phyloP scores from a whole-genome alignment of 305 asterid genomes.

The Salvia sclarea region DNA sequence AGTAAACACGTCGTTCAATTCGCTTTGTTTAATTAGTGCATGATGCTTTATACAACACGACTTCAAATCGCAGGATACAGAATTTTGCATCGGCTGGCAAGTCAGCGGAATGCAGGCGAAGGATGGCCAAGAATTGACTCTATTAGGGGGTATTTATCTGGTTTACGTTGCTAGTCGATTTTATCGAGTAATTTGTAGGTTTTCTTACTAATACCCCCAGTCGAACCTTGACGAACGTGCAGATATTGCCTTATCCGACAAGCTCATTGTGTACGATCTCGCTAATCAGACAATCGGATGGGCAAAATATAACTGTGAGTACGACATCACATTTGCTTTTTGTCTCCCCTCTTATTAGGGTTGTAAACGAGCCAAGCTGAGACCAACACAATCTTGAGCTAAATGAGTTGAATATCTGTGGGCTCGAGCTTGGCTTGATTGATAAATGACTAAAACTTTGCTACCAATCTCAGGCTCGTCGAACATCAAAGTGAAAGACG shows the following conservation, averaged over 20 bases:
- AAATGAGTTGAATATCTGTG: too few species aligned
- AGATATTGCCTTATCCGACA: constrained; percentile 55
- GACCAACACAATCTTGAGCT: too few species aligned
- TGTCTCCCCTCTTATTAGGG: background rate
- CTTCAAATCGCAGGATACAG: constrained; percentile 46
- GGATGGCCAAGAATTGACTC: constrained; percentile 64
- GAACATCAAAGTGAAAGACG: constrained; percentile 65
- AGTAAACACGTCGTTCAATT: too few species aligned
- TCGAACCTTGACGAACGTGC: constrained; percentile 26
- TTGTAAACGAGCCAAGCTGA: too few species aligned
- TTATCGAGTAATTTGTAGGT: background rate
- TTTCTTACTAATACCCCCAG: background rate
- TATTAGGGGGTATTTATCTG: constrained; percentile 59
- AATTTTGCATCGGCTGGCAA: constrained; percentile 88
- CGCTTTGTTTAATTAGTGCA: background rate
- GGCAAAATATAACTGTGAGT: constrained; percentile 57
- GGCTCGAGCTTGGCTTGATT: background rate
- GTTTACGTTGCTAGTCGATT: too few species aligned
- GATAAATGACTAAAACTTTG: background rate
- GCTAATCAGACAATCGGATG: constrained; percentile 58
- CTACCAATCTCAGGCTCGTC: constrained; percentile 49
- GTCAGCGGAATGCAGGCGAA: constrained; percentile 61
- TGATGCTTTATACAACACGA: background rate
- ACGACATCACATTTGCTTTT: background rate
- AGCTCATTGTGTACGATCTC: constrained; percentile 57